phyloP scores from a whole-genome alignment of 345 rosid species.

The Zanthoxylum bungeanum region DNA sequence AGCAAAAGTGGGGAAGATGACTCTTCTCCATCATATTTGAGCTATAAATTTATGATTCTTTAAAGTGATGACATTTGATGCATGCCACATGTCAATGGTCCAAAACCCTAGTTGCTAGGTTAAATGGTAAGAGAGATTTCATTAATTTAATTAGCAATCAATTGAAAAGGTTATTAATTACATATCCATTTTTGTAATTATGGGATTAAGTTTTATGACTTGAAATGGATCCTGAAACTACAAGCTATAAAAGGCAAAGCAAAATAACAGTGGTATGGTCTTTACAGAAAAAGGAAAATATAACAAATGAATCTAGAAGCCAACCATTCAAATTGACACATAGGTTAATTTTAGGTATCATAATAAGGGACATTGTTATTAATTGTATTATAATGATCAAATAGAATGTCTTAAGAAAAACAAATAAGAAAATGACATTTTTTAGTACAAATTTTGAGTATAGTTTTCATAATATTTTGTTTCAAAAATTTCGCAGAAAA shows the following conservation, averaged over 20 bases:
- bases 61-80: slow-evolving; percentile 4
- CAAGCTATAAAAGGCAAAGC: not conserved
- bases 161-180: too few relatives aligned
- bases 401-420: too few relatives aligned
- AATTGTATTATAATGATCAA: too few relatives aligned
- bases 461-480: too few relatives aligned
- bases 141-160: not conserved
- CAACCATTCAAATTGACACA: too few relatives aligned
- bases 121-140: not conserved
- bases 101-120: not conserved
- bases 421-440: too few relatives aligned
- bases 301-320: too few relatives aligned
- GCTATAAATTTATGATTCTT: slow-evolving; percentile 3
- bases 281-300: not conserved
- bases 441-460: too few relatives aligned
- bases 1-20: slow-evolving; percentile 35
- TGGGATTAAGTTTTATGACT: not conserved
- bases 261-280: not conserved
- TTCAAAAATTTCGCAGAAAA: too few relatives aligned
- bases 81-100: slow-evolving; percentile 12
- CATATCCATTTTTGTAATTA: not conserved
- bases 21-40: not conserved
- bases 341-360: too few relatives aligned
- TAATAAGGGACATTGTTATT: not conserved
- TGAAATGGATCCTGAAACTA: not conserved